These are phyloP conservation scores for Vaccinium vitisidaea DNA, from an alignment of 148 eudicot genomes.

Conservation along the genomic window DNA sequence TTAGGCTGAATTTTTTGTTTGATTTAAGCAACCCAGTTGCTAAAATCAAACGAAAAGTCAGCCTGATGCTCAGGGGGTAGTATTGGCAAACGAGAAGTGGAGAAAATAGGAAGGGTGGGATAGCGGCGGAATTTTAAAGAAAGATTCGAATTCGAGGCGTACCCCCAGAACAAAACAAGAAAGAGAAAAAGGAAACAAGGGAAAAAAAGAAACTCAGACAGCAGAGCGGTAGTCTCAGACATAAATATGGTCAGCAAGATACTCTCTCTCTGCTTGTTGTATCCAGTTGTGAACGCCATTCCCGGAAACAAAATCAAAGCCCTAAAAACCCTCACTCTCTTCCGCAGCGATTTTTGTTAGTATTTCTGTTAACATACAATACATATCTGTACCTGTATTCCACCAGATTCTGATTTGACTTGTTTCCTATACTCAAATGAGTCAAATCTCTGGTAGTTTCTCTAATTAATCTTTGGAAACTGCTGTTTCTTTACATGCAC, in stretches of 20 bases:
- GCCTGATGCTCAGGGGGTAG: not conserved
- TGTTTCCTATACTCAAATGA: not conserved
- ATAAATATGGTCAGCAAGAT: not conserved
- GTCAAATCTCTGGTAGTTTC: not conserved
- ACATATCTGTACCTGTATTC: not conserved
- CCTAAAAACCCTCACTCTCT: not conserved
- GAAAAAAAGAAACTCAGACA: not conserved
- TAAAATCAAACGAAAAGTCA: no score
- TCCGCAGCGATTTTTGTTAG: no score
- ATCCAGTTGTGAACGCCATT: not conserved
- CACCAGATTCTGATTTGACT: not conserved
- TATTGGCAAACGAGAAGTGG: not conserved
- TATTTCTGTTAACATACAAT: no score
- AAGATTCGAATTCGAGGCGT: constrained; percentile 6
- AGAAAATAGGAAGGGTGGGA: not conserved
- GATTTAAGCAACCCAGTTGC: no score
- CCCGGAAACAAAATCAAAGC: not conserved
- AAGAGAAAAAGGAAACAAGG: not conserved
- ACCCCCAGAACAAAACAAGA: not conserved
- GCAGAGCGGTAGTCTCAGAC: not conserved
- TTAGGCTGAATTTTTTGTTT: no score
- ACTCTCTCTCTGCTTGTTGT: not conserved
- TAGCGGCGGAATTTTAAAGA: constrained; percentile 2
- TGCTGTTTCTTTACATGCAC: not conserved
- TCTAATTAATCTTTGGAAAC: not conserved